Percentiles rank a stretch among this genome's conserved stretches.
These are phyloP conservation scores for Colletotrichum abscissum DNA, from an alignment of 2,329 filamentous ascomycete genomes.

Conservation along the genomic window DNA sequence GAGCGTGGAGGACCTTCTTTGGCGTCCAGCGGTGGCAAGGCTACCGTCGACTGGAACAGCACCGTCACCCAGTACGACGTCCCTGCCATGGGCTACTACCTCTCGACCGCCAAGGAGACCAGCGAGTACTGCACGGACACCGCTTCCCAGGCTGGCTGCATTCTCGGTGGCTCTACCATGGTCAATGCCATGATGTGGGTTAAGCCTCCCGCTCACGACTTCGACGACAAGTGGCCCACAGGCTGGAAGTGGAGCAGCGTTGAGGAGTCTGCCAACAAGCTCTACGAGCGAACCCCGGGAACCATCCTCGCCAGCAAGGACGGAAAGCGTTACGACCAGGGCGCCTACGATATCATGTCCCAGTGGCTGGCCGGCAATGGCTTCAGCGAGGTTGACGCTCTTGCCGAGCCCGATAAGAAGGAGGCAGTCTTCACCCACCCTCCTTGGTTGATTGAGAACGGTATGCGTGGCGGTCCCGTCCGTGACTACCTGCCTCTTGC, in stretches of 20 bases:
- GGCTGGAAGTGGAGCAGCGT: slow-evolving; percentile 38
- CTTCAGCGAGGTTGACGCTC: slow-evolving; percentile 34
- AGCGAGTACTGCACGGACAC: slow-evolving; percentile 43
- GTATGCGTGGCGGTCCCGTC: slow-evolving; percentile 36
- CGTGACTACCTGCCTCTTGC: slow-evolving; percentile 53
- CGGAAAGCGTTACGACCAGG: slow-evolving; percentile 38
- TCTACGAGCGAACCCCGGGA: slow-evolving; percentile 37
- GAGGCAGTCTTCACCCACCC: slow-evolving; percentile 37
- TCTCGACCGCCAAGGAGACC: slow-evolving; percentile 28
- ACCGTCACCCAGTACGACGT: slow-evolving; percentile 39
- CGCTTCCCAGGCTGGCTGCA: slow-evolving; percentile 42
- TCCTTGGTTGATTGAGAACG: slow-evolving; percentile 36
- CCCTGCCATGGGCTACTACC: slow-evolving; percentile 37
- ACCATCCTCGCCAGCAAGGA: slow-evolving; percentile 36
- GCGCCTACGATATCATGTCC: slow-evolving; percentile 33
- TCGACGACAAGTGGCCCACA: slow-evolving; percentile 36
- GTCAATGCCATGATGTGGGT: slow-evolving; percentile 44
- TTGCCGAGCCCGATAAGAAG: slow-evolving; percentile 37
- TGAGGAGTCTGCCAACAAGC: slow-evolving; percentile 35
- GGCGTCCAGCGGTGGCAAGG: slow-evolving; percentile 35
- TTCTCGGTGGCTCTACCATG: slow-evolving; percentile 45
- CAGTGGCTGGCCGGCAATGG: slow-evolving; percentile 34
- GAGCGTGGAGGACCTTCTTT: slow-evolving; percentile 33
- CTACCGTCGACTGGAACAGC: slow-evolving; percentile 42
- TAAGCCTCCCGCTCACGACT: slow-evolving; percentile 36